These are phyloP conservation scores for Neurospora terricola DNA, from an alignment of 495 filamentous ascomycete genomes.

Conservation along the genomic window DNA sequence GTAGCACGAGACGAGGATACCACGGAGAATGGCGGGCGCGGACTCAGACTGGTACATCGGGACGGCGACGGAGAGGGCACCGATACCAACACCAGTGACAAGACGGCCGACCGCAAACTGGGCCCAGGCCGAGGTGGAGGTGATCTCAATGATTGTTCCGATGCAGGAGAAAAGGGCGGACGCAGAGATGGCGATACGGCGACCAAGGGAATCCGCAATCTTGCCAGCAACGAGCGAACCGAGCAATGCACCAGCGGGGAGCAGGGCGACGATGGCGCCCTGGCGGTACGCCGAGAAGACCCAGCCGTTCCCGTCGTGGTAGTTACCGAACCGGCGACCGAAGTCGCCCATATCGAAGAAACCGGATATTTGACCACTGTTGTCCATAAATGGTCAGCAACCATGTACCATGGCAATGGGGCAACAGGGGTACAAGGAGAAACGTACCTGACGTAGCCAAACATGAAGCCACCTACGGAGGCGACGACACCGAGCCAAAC, in stretches of 20 bases:
- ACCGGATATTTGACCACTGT: conserved; percentile 35
- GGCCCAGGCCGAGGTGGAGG: conserved; percentile 40
- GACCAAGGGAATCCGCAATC: conserved; percentile 38
- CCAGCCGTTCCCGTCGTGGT: conserved; percentile 8
- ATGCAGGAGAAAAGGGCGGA: conserved; percentile 56
- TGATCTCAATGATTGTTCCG: conserved; percentile 58
- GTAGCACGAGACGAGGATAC: conserved; percentile 61
- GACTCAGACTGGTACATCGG: conserved; percentile 70
- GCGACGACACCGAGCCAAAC: conserved; percentile 35
- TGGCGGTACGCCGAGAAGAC: conserved; percentile 39
- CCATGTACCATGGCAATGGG: not conserved
- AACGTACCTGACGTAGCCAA: conserved; percentile 59
- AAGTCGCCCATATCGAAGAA: conserved; percentile 56
- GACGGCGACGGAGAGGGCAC: conserved; percentile 58
- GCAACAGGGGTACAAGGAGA: not conserved
- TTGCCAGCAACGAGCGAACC: conserved; percentile 57
- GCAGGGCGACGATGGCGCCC: conserved; percentile 45
- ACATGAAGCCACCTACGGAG: conserved; percentile 72
- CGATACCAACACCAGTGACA: conserved; percentile 60
- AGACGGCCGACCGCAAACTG: conserved; percentile 46
- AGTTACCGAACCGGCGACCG: conserved; percentile 36
- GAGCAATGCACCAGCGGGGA: conserved; percentile 59
- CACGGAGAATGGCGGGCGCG: conserved; percentile 54
- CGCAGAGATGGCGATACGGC: conserved; percentile 38
- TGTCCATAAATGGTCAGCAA: not conserved